These are phyloP conservation scores for Echium plantagineum DNA, from an alignment of 257 asterid species.

Conservation along the genomic window DNA sequence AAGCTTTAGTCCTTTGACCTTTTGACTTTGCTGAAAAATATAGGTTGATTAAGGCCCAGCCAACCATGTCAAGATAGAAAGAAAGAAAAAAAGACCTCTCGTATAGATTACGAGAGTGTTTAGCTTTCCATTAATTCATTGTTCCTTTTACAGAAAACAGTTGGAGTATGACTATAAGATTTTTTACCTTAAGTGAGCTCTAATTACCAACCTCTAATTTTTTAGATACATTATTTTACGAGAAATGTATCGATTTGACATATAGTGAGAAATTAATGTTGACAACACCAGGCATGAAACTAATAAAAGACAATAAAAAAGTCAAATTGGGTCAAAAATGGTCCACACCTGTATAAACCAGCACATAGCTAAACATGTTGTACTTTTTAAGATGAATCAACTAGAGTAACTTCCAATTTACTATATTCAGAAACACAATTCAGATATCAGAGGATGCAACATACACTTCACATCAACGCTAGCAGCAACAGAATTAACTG, in stretches of 20 bases:
- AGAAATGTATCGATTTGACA: background rate
- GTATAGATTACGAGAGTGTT: background rate
- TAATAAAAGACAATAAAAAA: background rate
- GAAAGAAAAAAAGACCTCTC: background rate
- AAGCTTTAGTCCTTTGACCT: conserved; percentile 74
- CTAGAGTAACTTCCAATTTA: background rate
- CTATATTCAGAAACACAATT: background rate
- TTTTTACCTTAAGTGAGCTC: background rate
- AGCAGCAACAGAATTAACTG: background rate
- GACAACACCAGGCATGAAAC: background rate
- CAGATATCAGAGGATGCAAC: background rate
- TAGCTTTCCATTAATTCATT: no score
- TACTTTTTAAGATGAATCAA: background rate
- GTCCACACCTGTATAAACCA: background rate
- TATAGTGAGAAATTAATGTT: no score
- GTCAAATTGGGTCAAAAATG: background rate
- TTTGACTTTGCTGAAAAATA: conserved; percentile 66
- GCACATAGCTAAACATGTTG: background rate
- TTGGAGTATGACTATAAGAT: background rate
- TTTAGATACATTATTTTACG: no score
- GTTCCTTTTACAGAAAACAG: background rate
- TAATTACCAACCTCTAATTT: background rate
- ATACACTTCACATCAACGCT: background rate
- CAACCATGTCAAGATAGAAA: background rate
- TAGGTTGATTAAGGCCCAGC: conserved; percentile 8